Evolutionary conservation across 2,329 filamentous ascomycete genomes (phyloP).

Genomic region (Basipetospora chlamydospora): DNA sequence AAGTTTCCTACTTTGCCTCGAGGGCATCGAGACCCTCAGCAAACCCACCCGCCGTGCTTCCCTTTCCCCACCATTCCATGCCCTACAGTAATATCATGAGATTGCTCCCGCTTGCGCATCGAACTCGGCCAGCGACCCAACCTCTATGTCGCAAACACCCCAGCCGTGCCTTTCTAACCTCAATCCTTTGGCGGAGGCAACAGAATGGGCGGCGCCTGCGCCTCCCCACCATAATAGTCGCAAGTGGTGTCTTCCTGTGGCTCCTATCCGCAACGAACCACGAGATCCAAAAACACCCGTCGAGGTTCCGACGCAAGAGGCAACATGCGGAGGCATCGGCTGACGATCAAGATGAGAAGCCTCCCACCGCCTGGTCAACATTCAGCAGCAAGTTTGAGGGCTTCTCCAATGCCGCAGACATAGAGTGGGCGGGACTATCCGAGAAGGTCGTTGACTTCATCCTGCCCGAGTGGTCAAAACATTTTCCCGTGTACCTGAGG

Average conservation of each 20-base stretch:
- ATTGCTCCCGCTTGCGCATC: too few species aligned
- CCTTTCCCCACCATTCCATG: too few species aligned
- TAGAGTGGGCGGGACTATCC: constrained; percentile 39
- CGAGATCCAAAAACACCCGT: neutral
- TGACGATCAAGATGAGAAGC: neutral
- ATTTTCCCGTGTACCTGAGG: constrained; percentile 59
- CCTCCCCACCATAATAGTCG: neutral
- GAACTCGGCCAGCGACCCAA: too few species aligned
- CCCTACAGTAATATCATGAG: too few species aligned
- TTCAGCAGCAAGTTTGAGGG: constrained; percentile 33
- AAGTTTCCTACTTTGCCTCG: too few species aligned
- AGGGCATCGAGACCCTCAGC: too few species aligned
- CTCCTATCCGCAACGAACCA: neutral
- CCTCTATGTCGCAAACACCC: too few species aligned
- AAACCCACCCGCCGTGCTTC: too few species aligned
- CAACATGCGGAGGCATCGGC: too few species aligned
- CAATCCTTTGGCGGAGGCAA: too few species aligned
- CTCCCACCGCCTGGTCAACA: constrained; percentile 30
- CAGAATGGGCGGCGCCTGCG: neutral
- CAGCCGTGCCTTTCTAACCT: too few species aligned
- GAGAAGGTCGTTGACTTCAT: constrained; percentile 55
- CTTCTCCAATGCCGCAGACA: constrained; percentile 38
- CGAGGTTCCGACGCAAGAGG: neutral
- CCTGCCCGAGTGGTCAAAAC: constrained; percentile 67
- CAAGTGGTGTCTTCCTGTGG: neutral